These are phyloP conservation scores for Neurospora sp. DNA, from an alignment of 495 filamentous ascomycete genomes.

Conservation along the genomic window DNA sequence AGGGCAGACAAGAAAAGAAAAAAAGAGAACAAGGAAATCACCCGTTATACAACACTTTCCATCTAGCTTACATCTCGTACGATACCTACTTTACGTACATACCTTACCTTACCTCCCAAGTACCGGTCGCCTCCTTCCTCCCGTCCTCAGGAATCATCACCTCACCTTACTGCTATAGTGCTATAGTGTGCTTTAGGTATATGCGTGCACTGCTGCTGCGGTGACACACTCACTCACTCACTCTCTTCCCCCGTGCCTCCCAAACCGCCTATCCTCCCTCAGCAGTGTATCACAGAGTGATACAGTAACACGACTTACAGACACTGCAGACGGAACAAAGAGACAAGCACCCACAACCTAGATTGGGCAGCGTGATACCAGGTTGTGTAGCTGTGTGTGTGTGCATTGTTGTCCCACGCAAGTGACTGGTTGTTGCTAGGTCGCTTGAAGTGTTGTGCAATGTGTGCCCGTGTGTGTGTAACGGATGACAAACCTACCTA, in stretches of 20 bases:
- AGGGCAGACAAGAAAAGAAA: neutral
- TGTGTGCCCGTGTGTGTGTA: neutral
- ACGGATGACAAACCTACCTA: neutral
- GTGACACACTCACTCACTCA: neutral
- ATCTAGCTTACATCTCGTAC: neutral
- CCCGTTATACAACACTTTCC: neutral
- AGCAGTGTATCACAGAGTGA: neutral
- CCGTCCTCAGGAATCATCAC: neutral
- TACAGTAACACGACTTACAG: neutral
- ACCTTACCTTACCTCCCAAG: neutral
- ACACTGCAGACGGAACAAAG: neutral
- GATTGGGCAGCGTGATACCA: neutral
- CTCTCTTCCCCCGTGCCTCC: neutral
- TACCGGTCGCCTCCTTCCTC: neutral
- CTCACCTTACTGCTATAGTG: neutral
- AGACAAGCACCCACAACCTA: neutral
- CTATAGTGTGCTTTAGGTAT: neutral
- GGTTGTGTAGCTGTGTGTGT: neutral
- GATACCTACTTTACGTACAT: neutral
- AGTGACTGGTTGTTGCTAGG: neutral
- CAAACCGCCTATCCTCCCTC: neutral
- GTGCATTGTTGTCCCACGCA: neutral
- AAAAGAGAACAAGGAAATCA: neutral
- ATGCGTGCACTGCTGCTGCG: neutral
- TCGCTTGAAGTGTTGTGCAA: neutral